Evolutionary conservation across 306 rosid genomes (phyloP), one percentile per base, ranked within the genome.

Genomic region (Gynostemma pentaphyllum): DNA sequence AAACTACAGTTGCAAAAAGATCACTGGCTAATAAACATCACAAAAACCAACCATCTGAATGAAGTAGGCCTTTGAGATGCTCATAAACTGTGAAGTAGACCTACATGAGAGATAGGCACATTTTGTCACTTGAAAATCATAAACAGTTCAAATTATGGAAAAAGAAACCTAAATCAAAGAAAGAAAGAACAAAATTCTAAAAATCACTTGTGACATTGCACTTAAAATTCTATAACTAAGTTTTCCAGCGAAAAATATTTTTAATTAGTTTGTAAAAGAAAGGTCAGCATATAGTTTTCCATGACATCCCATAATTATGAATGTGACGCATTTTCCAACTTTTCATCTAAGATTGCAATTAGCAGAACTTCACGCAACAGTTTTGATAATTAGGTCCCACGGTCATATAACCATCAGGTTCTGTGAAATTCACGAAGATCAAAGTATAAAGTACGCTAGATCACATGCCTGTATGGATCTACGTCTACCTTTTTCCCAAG

Each of bases 31-130:
- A 32, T 30, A 26, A 37, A 44, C 48, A 60, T 15, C 64, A 63
- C 21, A 71, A 65, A 74, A 69, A 78, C 84, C 69, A 74, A 92
- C 99, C 90, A 30, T 37, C 79, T 69, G 94, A 75, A 14, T 82
- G 90, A 19, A 88, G 87, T 67, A 70, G 67, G 71, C 86, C 70
- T 76, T 92, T 92, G 66, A 88, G 79, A 62, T 79, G 95, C 75
- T 84, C 95, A 63, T 92, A 92, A 68, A 78, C 84, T 78, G 99
- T 61, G 82, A 92, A 92, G 82, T 92, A 92, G 56, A 92, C 96
- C 96, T 92, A 62, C 68, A 78, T 60, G 71, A n/a, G 59, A 67
- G 78, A 74, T 68, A 13, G 67, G 53, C 36, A 10, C 36, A 57
- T 50, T 55, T 63, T 42, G 72, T 72, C 73, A 76, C 55, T 65